Evolutionary conservation across 1,284 basidiomycete species (phyloP).

Genomic region (Ceratobasidium papillatum): DNA sequence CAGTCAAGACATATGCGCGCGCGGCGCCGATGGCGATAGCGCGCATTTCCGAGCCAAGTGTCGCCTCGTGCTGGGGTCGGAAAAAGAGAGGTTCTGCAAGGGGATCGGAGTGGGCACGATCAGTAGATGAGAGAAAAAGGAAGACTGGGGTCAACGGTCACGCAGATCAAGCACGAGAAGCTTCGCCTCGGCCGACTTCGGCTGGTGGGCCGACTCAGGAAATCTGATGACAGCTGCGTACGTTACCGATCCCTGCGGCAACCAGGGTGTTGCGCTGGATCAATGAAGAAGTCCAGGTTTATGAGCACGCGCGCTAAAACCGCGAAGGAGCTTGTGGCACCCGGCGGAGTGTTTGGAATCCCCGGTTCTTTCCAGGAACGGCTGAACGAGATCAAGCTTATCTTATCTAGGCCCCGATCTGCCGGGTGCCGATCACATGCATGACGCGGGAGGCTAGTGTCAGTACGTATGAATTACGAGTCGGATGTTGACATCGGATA

Average conservation of each 20-base stretch:
- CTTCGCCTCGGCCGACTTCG: not conserved
- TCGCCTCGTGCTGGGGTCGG: not conserved
- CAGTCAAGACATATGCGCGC: not conserved
- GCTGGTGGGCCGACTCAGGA: not conserved
- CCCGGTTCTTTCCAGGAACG: conserved; percentile 21
- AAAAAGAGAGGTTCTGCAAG: not conserved
- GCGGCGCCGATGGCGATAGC: too few relatives aligned
- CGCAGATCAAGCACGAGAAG: conserved; percentile 4
- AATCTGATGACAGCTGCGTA: not conserved
- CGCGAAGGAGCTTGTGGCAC: conserved; percentile 15
- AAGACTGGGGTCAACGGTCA: too few relatives aligned
- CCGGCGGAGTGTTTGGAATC: conserved; percentile 3
- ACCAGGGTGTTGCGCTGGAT: conserved; percentile 1
- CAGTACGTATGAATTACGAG: not conserved
- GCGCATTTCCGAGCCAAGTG: not conserved
- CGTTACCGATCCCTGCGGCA: not conserved
- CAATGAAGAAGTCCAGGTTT: not conserved
- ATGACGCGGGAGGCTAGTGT: not conserved
- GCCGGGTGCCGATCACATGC: not conserved
- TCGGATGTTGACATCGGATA: not conserved
- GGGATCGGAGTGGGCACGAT: not conserved
- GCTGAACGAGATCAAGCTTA: not conserved
- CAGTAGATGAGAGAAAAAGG: too few relatives aligned
- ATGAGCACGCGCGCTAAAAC: not conserved
- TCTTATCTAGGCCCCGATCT: conserved; percentile 4